phyloP scores from a whole-genome alignment of 2,329 filamentous ascomycete species.

The Massarina eburnea region DNA sequence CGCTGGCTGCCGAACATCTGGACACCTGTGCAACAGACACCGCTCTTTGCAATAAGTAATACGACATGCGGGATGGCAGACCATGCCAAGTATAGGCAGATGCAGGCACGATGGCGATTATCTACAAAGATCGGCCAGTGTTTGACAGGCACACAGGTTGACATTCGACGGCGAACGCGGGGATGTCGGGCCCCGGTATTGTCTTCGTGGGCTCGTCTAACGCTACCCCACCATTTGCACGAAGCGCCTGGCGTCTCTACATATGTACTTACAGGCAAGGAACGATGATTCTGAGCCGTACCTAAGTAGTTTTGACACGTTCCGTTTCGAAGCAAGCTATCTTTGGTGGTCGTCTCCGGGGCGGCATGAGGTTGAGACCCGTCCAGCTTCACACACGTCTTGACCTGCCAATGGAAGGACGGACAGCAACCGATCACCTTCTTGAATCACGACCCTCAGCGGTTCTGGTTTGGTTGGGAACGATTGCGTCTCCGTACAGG shows the following conservation, averaged over 20 bases:
- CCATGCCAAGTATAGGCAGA: no score
- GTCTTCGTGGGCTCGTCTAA: no score
- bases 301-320: neutral
- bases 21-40: constrained; percentile 8
- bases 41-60: constrained; percentile 8
- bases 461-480: neutral
- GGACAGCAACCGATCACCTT: neutral
- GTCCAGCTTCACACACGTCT: constrained; percentile 19
- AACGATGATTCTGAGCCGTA: neutral
- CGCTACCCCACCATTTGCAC: no score
- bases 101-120: no score
- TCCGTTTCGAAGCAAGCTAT: constrained; percentile 12
- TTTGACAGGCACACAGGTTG: no score
- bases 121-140: no score
- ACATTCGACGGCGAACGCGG: no score
- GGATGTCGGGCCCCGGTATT: no score
- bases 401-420: neutral
- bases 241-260: no score
- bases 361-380: constrained; percentile 15
- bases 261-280: no score
- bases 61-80: neutral
- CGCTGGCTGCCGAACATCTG: constrained; percentile 12
- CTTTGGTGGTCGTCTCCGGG: constrained; percentile 4
- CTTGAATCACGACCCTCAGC: neutral
- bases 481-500: neutral